Evolutionary conservation across 495 filamentous ascomycete genomes (phyloP), one percentile per base, ranked within the genome.

Genomic region (Mycothermus thermophilus): DNA sequence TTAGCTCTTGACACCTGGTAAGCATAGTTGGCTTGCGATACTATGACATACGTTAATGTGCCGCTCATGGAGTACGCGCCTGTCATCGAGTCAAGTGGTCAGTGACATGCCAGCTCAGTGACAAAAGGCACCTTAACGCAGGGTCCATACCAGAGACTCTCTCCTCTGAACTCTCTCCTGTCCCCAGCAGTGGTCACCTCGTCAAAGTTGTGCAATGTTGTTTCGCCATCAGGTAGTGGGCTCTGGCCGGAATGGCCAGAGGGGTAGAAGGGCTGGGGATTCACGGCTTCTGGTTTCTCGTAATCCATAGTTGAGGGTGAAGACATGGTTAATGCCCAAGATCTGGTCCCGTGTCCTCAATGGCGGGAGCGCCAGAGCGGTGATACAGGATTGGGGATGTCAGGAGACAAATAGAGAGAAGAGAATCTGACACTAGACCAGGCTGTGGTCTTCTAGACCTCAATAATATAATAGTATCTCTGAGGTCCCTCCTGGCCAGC

Each of bases 41-140:
- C n/a, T n/a, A n/a, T n/a, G n/a, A 30, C 51, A 24, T 33, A 58
- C 54, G 30, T 57, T 60, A 32, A 60, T 53, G 31, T 60, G 57
- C 19, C 57, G 44, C 34, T 60, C 57, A 16, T 48, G 45, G 19
- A 60, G 41, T 3, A 51, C 48, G 40, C 57, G 46, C 57, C 56
- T 59, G 24, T 16, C 4, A 13, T 3, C 1, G 23, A 3, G 19
- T n/a, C 3, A 23, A 37, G 14, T 17, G 16, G 5, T 3, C 5
- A 23, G 22, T 25, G 22, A 25, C 22, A 25, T 25, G 22, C 22
- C 6, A 25, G 6, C n/a, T n/a, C n/a, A n/a, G n/a, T n/a, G n/a
- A 23, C 15, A 30, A 15, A 30, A 16, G 14, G 8, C 10, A 16
- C 15, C 20, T 3, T 12, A 8, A 9, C 3, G 5, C 3, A 8